Base-by-base conservation (phyloP, 345 rosid genomes). In the Kernera saxatilis region DNA sequence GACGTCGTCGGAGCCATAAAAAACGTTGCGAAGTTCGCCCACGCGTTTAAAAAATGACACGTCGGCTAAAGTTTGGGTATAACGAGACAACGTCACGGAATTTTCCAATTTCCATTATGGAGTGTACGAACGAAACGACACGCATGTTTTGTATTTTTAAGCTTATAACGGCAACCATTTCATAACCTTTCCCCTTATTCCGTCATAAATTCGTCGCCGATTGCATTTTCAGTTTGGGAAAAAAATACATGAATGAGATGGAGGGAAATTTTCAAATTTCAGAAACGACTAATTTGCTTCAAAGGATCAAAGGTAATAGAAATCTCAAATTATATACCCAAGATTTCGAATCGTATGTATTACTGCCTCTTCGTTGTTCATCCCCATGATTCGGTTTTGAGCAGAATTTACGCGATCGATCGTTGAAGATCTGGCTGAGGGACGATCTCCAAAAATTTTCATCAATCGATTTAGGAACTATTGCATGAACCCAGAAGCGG, bases 391-490 rank as follows among this genome's bases (percentile, higher is more conserved):
- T 40, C 37, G 71, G 2, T 2, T n/a, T n/a, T n/a, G 57, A 67
- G 78, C 86, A 89, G 97, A 75, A n/a, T 75, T 91, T 44, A 84
- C 83, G 19, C 67, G 75, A 63, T 86, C 88, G 32, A 64, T 89
- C 36, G 69, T 91, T 67, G 75, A 53, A 74, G 85, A 81, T 70
- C 71, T 91, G 23, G 71, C 79, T 61, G 22, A 71, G 12, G 87
- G 88, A 61, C 67, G 77, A 64, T 82, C 85, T 43, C 96, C 85
- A 17, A 32, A 72, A 61, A 65, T 91, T 33, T 64, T 35, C 39
- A 76, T 89, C 70, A 77, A 84, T 41, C 84, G 82, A 25, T 91
- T 86, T 80, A 78, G 85, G 68, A 89, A 73, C 79, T 83, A 89
- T 61, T 91, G 97, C 84, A 64, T 76, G 13, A 74, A 56, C 74